These are phyloP conservation scores for Salvia rosmarinus DNA, from an alignment of 257 asterid genomes.

Conservation along the genomic window DNA sequence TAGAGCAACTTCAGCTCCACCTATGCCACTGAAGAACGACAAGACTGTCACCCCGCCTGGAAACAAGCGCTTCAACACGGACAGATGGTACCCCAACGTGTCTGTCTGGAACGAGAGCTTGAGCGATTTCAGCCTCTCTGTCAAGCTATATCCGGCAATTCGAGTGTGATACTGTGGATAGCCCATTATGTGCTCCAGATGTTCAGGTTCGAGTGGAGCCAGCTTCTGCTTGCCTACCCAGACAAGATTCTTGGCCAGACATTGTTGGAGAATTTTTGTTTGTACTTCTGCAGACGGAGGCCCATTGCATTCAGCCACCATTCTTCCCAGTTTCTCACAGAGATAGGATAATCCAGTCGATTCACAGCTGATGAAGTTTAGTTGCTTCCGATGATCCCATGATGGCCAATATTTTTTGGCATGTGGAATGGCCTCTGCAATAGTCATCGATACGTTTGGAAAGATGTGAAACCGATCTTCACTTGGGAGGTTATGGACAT, in stretches of 20 bases:
- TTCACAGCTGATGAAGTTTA: conserved; percentile 54
- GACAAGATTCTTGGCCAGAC: conserved; percentile 56
- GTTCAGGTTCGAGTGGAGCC: conserved; percentile 64
- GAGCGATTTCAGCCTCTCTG: conserved; percentile 64
- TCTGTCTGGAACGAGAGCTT: conserved; percentile 71
- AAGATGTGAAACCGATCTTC: conserved; percentile 59
- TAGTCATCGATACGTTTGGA: conserved; percentile 74
- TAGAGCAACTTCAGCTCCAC: conserved; percentile 80
- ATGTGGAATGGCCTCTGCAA: conserved; percentile 67
- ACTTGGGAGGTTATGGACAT: conserved; percentile 79
- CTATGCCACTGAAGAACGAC: conserved; percentile 74
- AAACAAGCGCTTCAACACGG: conserved; percentile 54
- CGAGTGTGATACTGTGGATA: conserved; percentile 70
- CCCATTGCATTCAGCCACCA: conserved; percentile 53
- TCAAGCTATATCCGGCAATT: conserved; percentile 47
- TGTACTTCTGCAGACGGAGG: conserved; percentile 51
- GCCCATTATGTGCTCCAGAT: conserved; percentile 76
- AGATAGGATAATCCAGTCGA: conserved; percentile 41
- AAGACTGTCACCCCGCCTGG: conserved; percentile 65
- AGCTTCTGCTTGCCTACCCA: conserved; percentile 67
- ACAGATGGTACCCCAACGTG: conserved; percentile 74
- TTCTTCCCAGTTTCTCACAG: conserved; percentile 66
- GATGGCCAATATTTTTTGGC: conserved; percentile 78
- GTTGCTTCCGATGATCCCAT: conserved; percentile 81
- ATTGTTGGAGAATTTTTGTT: conserved; percentile 60